Percentiles rank a stretch among this genome's conserved stretches.
phyloP scores from a whole-genome alignment of 2,329 filamentous ascomycete genomes.

The Alternaria sp. region DNA sequence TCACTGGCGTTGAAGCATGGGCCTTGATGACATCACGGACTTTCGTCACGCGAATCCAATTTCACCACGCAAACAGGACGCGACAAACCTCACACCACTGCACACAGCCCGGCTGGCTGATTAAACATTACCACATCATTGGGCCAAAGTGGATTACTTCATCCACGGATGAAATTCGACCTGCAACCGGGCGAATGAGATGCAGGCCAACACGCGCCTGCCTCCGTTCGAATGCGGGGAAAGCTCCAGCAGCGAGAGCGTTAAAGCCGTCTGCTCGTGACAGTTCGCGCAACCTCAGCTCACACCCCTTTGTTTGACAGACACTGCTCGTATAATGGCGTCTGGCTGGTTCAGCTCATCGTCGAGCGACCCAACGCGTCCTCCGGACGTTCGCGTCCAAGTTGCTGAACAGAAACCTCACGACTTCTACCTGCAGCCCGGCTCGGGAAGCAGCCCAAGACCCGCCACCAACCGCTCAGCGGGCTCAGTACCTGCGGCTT shows the following conservation, averaged over 20 bases:
- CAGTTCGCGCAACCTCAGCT: slow-evolving; percentile 1
- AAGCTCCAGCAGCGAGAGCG: slow-evolving; percentile 18
- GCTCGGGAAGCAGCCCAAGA: slow-evolving; percentile 27
- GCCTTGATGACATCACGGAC: slow-evolving; percentile 8
- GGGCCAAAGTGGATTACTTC: not conserved
- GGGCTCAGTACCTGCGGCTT: not conserved
- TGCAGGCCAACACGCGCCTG: slow-evolving; percentile 6
- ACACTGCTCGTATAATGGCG: slow-evolving; percentile 24
- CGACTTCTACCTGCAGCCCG: slow-evolving; percentile 39
- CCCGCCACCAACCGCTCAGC: slow-evolving; percentile 4
- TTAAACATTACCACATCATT: slow-evolving; percentile 8
- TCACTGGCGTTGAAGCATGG: not conserved
- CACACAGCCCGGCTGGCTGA: not conserved
- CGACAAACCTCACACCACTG: not conserved
- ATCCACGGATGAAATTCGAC: not conserved
- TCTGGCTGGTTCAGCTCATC: slow-evolving; percentile 38
- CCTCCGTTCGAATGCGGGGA: slow-evolving; percentile 30
- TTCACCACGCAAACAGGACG: not conserved
- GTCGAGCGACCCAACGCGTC: slow-evolving; percentile 23
- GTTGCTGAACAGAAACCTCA: slow-evolving; percentile 40
- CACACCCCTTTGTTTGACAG: slow-evolving; percentile 1
- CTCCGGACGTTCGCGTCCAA: slow-evolving; percentile 41
- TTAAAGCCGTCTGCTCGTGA: slow-evolving; percentile 13
- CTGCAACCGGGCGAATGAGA: slow-evolving; percentile 12
- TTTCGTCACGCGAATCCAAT: slow-evolving; percentile 1